Evolutionary conservation across 2,329 filamentous ascomycete genomes (phyloP).

Genomic region (Trichoderma sp.): DNA sequence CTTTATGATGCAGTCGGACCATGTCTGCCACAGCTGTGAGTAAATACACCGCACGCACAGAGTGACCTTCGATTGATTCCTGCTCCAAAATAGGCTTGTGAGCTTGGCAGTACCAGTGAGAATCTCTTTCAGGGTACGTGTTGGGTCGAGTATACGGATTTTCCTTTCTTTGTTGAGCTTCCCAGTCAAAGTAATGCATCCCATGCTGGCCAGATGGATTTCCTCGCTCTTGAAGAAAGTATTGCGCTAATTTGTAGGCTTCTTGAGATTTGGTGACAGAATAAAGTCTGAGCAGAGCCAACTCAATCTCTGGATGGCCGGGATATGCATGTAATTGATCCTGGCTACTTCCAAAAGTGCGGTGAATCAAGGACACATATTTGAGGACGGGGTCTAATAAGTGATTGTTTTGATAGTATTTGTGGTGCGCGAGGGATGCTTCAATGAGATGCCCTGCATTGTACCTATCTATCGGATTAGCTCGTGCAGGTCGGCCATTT

Average conservation of each 20-base stretch:
- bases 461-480: not conserved
- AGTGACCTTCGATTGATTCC: slow-evolving; percentile 1
- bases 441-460: slow-evolving; percentile 9
- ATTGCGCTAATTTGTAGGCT: not conserved
- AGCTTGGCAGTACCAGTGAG: slow-evolving; percentile 4
- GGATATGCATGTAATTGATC: not conserved
- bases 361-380: not conserved
- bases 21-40: slow-evolving; percentile 11
- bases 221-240: not conserved
- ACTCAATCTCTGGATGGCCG: not conserved
- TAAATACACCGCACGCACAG: slow-evolving; percentile 1
- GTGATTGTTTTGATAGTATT: not conserved
- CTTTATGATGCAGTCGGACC: not conserved
- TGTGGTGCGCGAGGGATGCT: slow-evolving; percentile 3
- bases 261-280: not conserved
- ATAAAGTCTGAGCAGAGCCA: not conserved
- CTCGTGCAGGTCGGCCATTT: not conserved
- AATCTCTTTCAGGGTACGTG: not conserved
- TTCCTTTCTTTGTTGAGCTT: not conserved
- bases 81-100: slow-evolving; percentile 1
- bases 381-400: not conserved
- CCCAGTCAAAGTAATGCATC: not conserved
- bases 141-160: not conserved
- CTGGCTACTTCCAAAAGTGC: not conserved
- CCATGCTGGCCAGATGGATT: not conserved